Percentiles rank a stretch among this genome's conserved stretches.
Evolutionary conservation across 345 rosid genomes (phyloP).

Genomic region (Salix udensis): DNA sequence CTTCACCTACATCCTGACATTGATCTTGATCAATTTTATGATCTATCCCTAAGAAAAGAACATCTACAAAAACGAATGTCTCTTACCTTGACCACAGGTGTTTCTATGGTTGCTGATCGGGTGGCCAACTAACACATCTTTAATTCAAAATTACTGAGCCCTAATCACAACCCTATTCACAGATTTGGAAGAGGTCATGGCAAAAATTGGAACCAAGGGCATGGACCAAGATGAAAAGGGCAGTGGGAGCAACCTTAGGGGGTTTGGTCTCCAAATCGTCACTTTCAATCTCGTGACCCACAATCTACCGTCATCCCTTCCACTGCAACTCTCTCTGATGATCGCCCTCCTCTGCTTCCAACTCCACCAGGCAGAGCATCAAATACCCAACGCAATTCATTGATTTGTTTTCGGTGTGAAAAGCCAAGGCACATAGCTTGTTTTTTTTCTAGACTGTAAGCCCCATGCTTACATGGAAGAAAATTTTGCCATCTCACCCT

Average conservation of each 20-base stretch:
- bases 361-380: not conserved
- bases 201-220: not conserved
- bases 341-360: not conserved
- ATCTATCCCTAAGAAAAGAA: too few species aligned
- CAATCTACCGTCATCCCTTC: fast-evolving
- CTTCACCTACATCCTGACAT: too few species aligned
- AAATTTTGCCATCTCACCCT: not conserved
- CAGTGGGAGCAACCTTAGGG: fast-evolving
- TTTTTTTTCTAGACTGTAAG: fast-evolving
- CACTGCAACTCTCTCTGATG: not conserved
- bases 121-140: fast-evolving
- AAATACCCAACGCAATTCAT: not conserved
- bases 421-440: not conserved
- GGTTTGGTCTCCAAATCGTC: not conserved
- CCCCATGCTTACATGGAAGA: not conserved
- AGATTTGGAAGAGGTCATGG: not conserved
- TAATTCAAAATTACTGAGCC: not conserved
- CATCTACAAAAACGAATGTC: not conserved
- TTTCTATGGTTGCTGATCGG: not conserved
- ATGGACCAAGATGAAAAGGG: not conserved
- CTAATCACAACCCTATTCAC: not conserved
- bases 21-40: too few species aligned
- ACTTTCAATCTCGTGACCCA: not conserved
- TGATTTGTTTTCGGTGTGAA: not conserved
- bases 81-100: not conserved